These are phyloP conservation scores for cucumber (Cucumis sativus) DNA, from an alignment of 306 rosid species.

Conservation along the genomic window DNA sequence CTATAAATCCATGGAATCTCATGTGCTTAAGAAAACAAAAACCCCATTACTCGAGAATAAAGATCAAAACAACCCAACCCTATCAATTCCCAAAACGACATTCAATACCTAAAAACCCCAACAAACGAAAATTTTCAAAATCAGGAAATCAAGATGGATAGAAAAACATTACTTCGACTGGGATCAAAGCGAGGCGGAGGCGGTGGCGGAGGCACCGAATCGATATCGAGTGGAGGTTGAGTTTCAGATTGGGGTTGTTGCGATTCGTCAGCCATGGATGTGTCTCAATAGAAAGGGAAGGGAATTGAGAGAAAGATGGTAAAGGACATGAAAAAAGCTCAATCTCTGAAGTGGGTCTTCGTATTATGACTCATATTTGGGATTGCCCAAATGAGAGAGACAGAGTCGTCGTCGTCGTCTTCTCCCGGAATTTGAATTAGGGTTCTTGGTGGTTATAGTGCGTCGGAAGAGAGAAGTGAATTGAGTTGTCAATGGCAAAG, in stretches of 20 bases:
- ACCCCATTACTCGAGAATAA: neutral
- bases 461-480: neutral
- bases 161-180: conserved; percentile 33
- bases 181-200: conserved; percentile 33
- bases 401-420: neutral
- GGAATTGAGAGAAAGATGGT: neutral
- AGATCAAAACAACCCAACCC: neutral
- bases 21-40: neutral
- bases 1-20: neutral
- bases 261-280: conserved; percentile 9
- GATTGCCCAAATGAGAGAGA: neutral
- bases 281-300: neutral
- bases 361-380: neutral
- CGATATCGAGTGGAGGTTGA: neutral
- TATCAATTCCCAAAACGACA: neutral
- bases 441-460: neutral
- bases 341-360: neutral
- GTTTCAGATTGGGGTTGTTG: conserved; percentile 16
- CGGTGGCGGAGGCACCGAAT: neutral
- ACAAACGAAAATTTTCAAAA: neutral
- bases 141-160: neutral
- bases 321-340: neutral
- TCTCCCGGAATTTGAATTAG: neutral
- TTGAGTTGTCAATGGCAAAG: neutral
- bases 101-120: neutral